Evolutionary conservation across 2,329 filamentous ascomycete species (phyloP).

Genomic region (Alternaria triticina): DNA sequence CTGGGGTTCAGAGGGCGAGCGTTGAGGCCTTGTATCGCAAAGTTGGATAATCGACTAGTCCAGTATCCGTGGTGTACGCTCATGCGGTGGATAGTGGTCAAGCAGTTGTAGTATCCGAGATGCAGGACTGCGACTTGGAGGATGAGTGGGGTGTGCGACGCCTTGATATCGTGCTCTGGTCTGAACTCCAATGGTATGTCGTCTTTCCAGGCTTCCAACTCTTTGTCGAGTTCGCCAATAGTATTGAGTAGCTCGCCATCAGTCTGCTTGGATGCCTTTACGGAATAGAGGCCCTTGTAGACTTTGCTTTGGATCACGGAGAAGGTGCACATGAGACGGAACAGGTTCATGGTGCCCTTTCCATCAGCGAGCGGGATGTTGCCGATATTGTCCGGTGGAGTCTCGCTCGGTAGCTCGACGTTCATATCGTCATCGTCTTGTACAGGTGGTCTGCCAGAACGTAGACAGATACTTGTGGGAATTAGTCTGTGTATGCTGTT

Average conservation of each 20-base stretch:
- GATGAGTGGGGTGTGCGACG: conserved; percentile 89
- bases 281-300: conserved; percentile 91
- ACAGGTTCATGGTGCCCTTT: conserved; percentile 92
- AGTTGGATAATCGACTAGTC: conserved; percentile 94
- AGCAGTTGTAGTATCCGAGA: conserved; percentile 96
- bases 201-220: conserved; percentile 94
- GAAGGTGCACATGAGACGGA: conserved; percentile 90
- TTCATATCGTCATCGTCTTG: conserved; percentile 90
- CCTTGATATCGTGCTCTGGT: conserved; percentile 96
- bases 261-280: conserved; percentile 87
- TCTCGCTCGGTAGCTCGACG: conserved; percentile 88
- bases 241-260: conserved; percentile 93
- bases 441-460: conserved; percentile 73
- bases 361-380: conserved; percentile 90
- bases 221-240: conserved; percentile 87
- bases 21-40: conserved; percentile 92
- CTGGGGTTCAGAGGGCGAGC: conserved; percentile 88
- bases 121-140: conserved; percentile 93
- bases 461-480: conserved; percentile 64
- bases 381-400: conserved; percentile 90
- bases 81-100: conserved; percentile 98
- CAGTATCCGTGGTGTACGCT: conserved; percentile 97
- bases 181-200: conserved; percentile 92
- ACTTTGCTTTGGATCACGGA: conserved; percentile 91
- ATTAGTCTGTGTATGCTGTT: conserved; percentile 20